These are phyloP conservation scores for Blyttiomyces sp. DNA, from an alignment of 371 early-diverging fungal genomes.

Conservation along the genomic window DNA sequence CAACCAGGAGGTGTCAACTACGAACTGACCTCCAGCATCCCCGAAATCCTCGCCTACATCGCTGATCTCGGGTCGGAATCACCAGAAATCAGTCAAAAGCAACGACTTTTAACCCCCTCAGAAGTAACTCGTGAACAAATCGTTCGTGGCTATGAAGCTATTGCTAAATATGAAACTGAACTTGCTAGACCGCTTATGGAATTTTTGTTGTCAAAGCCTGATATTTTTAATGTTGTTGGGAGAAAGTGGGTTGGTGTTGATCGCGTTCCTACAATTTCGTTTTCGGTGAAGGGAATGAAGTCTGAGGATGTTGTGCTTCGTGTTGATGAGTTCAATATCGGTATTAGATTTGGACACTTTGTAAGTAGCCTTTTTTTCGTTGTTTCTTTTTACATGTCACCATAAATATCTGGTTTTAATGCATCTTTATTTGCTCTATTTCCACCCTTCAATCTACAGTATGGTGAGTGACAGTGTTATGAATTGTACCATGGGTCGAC, in stretches of 20 bases:
- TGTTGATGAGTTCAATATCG: conserved; percentile 10
- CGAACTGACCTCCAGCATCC: conserved; percentile 18
- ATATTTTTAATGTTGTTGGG: conserved; percentile 14
- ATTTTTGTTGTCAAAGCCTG: conserved; percentile 15
- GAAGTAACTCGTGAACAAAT: too few relatives aligned
- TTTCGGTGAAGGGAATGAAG: conserved; percentile 8
- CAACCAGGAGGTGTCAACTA: conserved; percentile 27
- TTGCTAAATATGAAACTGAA: conserved; percentile 5
- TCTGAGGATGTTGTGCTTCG: conserved; percentile 12
- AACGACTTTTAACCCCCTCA: too few relatives aligned
- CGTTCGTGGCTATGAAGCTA: conserved; percentile 1
- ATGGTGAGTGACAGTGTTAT: background rate
- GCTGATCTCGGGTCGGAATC: conserved; percentile 8
- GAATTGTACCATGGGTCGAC: background rate
- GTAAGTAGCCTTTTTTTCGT: conserved; percentile 2
- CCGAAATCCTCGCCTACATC: conserved; percentile 18
- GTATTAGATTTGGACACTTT: conserved; percentile 22
- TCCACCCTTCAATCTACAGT: background rate
- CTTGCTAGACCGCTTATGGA: conserved; percentile 1
- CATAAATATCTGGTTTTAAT: background rate
- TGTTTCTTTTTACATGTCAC: background rate
- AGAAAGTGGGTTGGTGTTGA: background rate
- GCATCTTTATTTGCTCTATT: background rate
- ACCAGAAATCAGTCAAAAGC: too few relatives aligned
- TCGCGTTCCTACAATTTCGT: conserved; percentile 17